These are phyloP conservation scores for Alternaria solani DNA, from an alignment of 2,329 filamentous ascomycete species.

Conservation along the genomic window DNA sequence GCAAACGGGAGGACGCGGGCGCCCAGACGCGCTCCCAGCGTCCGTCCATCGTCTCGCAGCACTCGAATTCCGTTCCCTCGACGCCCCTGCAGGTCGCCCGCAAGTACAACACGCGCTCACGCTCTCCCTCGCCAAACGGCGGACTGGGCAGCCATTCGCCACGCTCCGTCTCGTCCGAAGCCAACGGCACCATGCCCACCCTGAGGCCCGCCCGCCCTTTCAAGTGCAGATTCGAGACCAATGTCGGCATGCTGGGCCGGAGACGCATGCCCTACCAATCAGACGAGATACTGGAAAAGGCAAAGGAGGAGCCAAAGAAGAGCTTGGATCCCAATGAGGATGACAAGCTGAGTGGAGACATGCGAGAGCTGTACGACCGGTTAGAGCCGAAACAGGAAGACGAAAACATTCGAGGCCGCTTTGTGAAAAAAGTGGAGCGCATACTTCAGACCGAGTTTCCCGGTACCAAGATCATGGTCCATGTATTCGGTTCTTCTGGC, in stretches of 20 bases:
- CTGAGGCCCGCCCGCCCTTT: conserved; percentile 66
- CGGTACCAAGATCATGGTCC: conserved; percentile 85
- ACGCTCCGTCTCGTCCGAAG: conserved; percentile 88
- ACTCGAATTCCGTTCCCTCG: conserved; percentile 91
- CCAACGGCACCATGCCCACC: conserved; percentile 75
- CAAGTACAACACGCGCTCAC: conserved; percentile 79
- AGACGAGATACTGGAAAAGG: conserved; percentile 80
- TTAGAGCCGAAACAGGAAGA: conserved; percentile 84
- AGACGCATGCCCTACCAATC: conserved; percentile 91
- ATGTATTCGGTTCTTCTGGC: conserved; percentile 97
- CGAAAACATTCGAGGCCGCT: conserved; percentile 74
- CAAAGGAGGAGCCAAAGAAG: conserved; percentile 71
- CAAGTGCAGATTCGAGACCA: conserved; percentile 88
- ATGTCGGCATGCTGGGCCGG: conserved; percentile 75
- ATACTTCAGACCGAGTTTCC: conserved; percentile 93
- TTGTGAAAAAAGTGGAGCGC: conserved; percentile 87
- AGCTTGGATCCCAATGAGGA: conserved; percentile 51
- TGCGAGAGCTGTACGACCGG: conserved; percentile 83
- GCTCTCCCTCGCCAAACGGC: conserved; percentile 79
- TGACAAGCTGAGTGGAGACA: conserved; percentile 75
- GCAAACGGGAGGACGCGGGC: conserved; percentile 38
- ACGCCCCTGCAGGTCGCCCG: conserved; percentile 90
- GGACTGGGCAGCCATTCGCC: conserved; percentile 81
- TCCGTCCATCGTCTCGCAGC: conserved; percentile 64
- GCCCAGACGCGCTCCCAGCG: conserved; percentile 47